Evolutionary conservation across 306 rosid genomes (phyloP).

Genomic region (Trichosanthes truncata): DNA sequence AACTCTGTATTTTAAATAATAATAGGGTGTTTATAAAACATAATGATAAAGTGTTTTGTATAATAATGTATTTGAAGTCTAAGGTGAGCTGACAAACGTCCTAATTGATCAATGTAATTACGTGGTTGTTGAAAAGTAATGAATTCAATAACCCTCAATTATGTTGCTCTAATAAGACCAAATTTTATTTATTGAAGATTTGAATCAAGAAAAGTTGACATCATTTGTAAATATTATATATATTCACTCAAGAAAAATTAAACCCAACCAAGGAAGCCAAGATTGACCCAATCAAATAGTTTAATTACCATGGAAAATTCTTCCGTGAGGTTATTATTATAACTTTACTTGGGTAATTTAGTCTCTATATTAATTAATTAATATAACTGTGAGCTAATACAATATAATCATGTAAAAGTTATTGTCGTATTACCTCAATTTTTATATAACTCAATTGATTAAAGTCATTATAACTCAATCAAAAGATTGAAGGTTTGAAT

Average conservation of each 20-base stretch:
- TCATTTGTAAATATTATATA: background rate
- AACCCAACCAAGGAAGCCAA: background rate
- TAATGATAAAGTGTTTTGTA: background rate
- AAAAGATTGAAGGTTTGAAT: no score
- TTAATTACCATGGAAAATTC: background rate
- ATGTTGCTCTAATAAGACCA: background rate
- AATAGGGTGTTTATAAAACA: background rate
- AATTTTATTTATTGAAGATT: background rate
- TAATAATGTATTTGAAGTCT: background rate
- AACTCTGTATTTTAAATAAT: background rate
- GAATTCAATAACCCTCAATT: background rate
- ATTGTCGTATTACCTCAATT: no score
- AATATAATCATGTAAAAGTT: no score
- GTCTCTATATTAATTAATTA: background rate
- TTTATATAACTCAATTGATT: no score
- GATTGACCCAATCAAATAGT: background rate
- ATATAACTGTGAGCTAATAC: background rate
- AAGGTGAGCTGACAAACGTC: background rate
- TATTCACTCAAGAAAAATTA: background rate
- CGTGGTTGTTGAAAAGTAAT: constrained; percentile 7
- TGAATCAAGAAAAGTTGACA: constrained; percentile 3
- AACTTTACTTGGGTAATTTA: background rate
- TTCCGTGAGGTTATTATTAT: background rate
- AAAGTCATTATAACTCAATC: no score
- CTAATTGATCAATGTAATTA: background rate